Evolutionary conservation across 352 stramenopile genomes (phyloP), one percentile per base, ranked within the genome.

Genomic region (Plasmopara muralis): DNA sequence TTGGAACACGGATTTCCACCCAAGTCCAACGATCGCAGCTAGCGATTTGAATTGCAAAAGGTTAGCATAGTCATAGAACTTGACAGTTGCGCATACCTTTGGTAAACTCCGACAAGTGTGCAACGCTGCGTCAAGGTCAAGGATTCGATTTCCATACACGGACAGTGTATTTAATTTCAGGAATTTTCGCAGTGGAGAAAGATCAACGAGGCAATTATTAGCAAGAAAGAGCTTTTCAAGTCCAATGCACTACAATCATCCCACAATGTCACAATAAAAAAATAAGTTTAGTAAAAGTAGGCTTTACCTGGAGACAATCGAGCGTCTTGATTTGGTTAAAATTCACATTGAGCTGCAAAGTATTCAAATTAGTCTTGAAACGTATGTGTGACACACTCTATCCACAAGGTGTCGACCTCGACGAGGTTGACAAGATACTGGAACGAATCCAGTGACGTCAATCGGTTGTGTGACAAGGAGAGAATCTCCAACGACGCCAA

Each of bases 381-480:
- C 20, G 20, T 25, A 25, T 25, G 1, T 25, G 20, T 25, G 4
- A 35, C 16, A 42, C 33, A 15, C 10, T 0, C 41, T 28, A 29
- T 8, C 14, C 18, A 50, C 39, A 13, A 18, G 44, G 31, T 47
- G 6, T 33, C 20, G 47, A 92, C 79, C 59, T 92, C 82, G 28
- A 90, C 62, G 57, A 92, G 59, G 58, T 87, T 89, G 38, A 64
- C 66, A 14, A 89, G 72, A 50, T 82, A 58, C 60, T 87, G 65
- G 37, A 89, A 92, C 29, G 80, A 54, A 5, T 81, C 51, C 2
- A 92, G 60, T 37, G 70, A 79, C 20, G 59, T 52, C 18, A 92
- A 62, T 14, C 60, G 64, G 55, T 92, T 92, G 73, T 92, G 82
- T 5, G 82, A 92, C 2, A 92, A 62, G 25, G 82, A 92, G n/a